Base-by-base conservation (phyloP, 2,329 filamentous ascomycete species). In the Myriosclerotinia curreyana region DNA sequence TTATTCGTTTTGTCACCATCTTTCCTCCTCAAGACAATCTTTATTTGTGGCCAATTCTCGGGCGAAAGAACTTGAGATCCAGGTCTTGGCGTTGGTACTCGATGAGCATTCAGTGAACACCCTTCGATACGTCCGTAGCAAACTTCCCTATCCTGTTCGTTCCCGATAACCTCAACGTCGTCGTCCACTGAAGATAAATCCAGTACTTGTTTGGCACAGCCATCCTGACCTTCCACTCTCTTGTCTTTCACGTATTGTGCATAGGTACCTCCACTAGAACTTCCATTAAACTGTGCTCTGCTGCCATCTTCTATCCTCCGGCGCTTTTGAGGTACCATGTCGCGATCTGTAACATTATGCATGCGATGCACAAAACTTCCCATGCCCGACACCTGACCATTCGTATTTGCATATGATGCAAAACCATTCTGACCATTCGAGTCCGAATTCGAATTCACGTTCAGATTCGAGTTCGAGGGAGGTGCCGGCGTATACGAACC, bases 91-190 rank as follows among this genome's bases (percentile, higher is more conserved):
- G 81, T 84, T 0, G 91, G 92, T 2, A 94, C 85, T 44, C 80
- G 78, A 70, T 85, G 82, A 66, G 88, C 89, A 67, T 87, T 86
- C 50, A 95, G 79, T 62, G 79, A 83, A 2, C 86, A 84, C 22
- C 82, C 83, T 62, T 91, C 86, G 25, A 96, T 77, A 77, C 89
- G 89, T 50, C 92, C 92, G 72, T 90, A 92, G 76, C 91, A 96
- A 4, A 96, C 88, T 71, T 91, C 86, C 72, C 91, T 85, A 25
- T 86, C 82, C 54, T 80, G 83, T 38, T 85, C 81, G 64, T 90
- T 83, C 50, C 82, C 81, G 17, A 86, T 75, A 44, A 86, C 78
- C 25, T 82, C 76, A 5, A 86, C 72, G 34, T 86, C 83, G 51
- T 89, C 87, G 22, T 79, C 80, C 73, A 72, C 78, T 71, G 25